Conservation (phyloP, 306 rosid species). For the Mimosa pudica region DNA sequence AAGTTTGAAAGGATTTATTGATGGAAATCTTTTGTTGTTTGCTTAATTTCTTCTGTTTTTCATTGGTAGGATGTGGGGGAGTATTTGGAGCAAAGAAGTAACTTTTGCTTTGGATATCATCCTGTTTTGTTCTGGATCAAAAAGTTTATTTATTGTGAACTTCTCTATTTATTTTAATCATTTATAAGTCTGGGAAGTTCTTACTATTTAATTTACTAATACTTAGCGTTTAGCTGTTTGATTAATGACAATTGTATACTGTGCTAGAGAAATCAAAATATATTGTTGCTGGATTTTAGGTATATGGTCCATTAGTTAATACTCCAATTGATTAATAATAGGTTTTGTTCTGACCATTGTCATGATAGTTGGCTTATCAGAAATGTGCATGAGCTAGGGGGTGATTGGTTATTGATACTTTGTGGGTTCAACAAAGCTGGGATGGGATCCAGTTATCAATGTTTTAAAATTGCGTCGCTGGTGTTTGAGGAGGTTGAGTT, state of each 20-base stretch:
- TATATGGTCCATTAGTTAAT: neutral
- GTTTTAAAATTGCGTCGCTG: neutral
- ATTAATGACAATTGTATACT: neutral
- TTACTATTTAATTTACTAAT: too few relatives aligned
- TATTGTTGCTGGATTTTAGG: neutral
- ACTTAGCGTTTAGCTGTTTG: neutral
- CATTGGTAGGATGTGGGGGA: neutral
- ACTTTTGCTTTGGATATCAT: neutral
- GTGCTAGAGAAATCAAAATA: slow-evolving; percentile 4
- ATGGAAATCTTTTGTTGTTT: neutral
- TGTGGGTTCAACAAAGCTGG: neutral
- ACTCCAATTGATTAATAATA: neutral
- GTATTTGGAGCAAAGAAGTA: neutral
- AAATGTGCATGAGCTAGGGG: neutral
- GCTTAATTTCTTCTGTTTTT: neutral
- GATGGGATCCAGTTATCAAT: neutral
- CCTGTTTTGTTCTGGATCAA: neutral
- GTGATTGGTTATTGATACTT: slow-evolving; percentile 2
- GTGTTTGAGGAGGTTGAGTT: neutral
- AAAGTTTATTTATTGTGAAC: neutral
- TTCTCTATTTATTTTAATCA: neutral
- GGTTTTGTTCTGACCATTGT: slow-evolving; percentile 1
- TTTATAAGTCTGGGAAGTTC: neutral
- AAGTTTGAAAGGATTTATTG: neutral
- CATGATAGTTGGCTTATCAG: neutral